Conservation (phyloP, 169 alveolate genomes). For the Eimeria falciformis region DNA sequence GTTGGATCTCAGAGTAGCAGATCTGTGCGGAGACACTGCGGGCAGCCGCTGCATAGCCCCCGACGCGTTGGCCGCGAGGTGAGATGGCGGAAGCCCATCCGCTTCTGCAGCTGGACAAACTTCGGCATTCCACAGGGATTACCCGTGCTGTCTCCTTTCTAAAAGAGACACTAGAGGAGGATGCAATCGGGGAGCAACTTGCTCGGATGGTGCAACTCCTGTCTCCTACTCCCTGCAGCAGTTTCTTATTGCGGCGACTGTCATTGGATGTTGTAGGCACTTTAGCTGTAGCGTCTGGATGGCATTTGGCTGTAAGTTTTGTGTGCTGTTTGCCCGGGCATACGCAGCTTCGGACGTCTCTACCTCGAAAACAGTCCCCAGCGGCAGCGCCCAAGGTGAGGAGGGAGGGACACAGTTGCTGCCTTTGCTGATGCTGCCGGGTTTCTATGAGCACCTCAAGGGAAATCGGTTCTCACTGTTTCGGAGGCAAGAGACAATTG, state of each 20-base stretch:
- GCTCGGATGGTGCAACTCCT: background rate
- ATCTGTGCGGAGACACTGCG: slow-evolving; percentile 83
- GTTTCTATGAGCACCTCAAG: too few species aligned
- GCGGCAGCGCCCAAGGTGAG: slow-evolving; percentile 57
- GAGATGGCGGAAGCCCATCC: too few species aligned
- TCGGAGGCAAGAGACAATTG: too few species aligned
- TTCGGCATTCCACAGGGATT: background rate
- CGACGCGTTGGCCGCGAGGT: slow-evolving; percentile 88
- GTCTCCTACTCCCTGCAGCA: background rate
- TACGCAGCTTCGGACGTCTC: slow-evolving; percentile 66
- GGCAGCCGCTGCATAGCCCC: slow-evolving; percentile 82
- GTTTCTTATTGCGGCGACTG: background rate
- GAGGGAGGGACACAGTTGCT: background rate
- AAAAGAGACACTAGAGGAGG: too few species aligned
- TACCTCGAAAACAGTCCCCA: slow-evolving; percentile 28
- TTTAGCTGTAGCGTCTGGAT: background rate
- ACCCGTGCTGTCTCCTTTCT: background rate
- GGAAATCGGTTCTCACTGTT: too few species aligned
- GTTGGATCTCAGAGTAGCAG: slow-evolving; percentile 82
- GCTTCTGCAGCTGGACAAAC: too few species aligned
- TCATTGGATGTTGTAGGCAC: background rate
- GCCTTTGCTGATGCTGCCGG: background rate
- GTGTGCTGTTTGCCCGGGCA: background rate
- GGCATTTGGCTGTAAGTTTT: background rate
- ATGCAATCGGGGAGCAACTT: background rate